Base-by-base conservation (phyloP, 805 yeast genomes). In the Pichia nanzhaoensis region DNA sequence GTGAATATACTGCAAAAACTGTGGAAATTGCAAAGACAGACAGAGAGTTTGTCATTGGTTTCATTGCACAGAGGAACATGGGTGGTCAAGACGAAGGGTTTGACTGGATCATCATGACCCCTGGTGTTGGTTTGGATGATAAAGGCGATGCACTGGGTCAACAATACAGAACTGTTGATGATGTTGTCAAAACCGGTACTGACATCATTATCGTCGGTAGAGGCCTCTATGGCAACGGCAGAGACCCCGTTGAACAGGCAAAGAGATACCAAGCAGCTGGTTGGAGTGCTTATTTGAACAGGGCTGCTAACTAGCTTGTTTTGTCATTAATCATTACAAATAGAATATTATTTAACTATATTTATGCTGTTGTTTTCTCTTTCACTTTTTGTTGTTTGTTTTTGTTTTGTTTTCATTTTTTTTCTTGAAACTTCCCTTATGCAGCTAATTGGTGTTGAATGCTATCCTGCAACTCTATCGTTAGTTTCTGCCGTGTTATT, bases 151-250 rank as follows among this genome's bases (percentile, higher is more conserved):
- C 82, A 1, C 73, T 93, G 50, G 99, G 99, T 20, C 99, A 93
- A 65, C 98, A 93, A 66, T 93, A 93, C 66, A 77, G 99, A 64
- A 80, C 96, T 5, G 98, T 91, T 3, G 78, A 78, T 51, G 87
- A 84, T 49, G 99, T 89, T 20, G 72, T 91, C 12, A 60, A 76
- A 13, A 78, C 84, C 1, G 98, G 98, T n/a, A 75, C 95, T 2
- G 99, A 93, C 63, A 77, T 93, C 42, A 90, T 93, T 48, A 93
- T 93, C 62, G 99, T 93, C n/a, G 99, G 99, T 10, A 79, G 99
- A 66, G 99, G 99, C 0, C 71, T 93, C 45, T 89, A 85, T 62
- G 98, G 93, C 13, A 85, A 88, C 58, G 96, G 95, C 18, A 81
- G 98, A 67, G 95, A 91, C 61, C 95, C 97, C 6, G 71, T 71